Percentiles rank a stretch among this genome's conserved stretches.
phyloP scores from a whole-genome alignment of 805 yeast genomes.

The Priceomyces carsonii region DNA sequence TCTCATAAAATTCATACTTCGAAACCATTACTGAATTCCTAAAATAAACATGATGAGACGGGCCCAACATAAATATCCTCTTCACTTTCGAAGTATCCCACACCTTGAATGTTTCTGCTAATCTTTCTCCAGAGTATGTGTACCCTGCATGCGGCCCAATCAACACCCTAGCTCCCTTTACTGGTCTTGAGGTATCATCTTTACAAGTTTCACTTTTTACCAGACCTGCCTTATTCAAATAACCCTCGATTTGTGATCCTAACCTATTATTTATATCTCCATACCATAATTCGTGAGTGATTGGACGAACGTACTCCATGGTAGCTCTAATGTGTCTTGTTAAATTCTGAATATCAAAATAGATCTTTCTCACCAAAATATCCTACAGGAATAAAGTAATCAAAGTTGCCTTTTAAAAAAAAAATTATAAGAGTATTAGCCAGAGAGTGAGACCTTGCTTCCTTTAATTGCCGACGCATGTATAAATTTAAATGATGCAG shows the following conservation, averaged over 20 bases:
- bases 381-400: too few relatives aligned
- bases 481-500: too few relatives aligned
- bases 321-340: too few relatives aligned
- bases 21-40: conserved; percentile 57
- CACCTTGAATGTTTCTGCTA: conserved; percentile 74
- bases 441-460: too few relatives aligned
- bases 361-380: too few relatives aligned
- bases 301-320: conserved; percentile 48
- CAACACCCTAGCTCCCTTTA: conserved; percentile 40
- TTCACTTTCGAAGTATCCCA: conserved; percentile 61
- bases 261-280: conserved; percentile 45
- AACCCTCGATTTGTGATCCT: conserved; percentile 49
- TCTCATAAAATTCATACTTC: conserved; percentile 56
- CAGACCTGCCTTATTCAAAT: conserved; percentile 35
- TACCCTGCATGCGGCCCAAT: conserved; percentile 84
- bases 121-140: conserved; percentile 71
- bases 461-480: too few relatives aligned
- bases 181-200: conserved; percentile 47
- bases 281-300: conserved; percentile 92
- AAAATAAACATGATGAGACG: conserved; percentile 89
- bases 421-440: too few relatives aligned
- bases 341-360: too few relatives aligned
- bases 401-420: too few relatives aligned
- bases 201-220: conserved; percentile 1
- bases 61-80: conserved; percentile 82